These are phyloP conservation scores for Camelina neglecta DNA, from an alignment of 345 rosid genomes.

Conservation along the genomic window DNA sequence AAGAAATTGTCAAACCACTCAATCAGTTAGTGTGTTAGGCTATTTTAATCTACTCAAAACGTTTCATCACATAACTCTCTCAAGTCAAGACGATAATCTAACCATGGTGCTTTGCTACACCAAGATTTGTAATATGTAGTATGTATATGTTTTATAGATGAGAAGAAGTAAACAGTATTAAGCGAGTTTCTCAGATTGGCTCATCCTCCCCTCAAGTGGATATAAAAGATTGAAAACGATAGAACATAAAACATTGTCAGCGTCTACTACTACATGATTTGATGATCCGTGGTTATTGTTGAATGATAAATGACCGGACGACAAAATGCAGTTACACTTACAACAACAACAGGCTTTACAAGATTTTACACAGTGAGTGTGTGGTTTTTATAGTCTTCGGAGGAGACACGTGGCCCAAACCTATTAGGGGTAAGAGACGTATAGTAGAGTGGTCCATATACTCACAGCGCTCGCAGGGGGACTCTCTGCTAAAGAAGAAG, in stretches of 20 bases:
- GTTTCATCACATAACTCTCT: not conserved
- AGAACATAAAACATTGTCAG: constrained; percentile 33
- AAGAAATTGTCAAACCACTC: not conserved
- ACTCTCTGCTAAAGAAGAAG: constrained; percentile 23
- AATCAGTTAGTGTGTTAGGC: not conserved
- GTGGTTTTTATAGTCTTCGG: constrained; percentile 21
- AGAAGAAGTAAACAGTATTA: not conserved
- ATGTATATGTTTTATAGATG: too few relatives aligned
- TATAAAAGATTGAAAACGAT: constrained; percentile 32
- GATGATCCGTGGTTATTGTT: constrained; percentile 25
- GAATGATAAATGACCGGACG: constrained; percentile 40
- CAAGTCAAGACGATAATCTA: too few relatives aligned
- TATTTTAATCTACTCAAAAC: not conserved
- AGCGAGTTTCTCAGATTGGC: not conserved
- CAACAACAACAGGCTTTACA: not conserved
- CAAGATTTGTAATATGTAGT: not conserved
- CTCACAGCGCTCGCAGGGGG: not conserved
- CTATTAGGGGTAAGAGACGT: not conserved
- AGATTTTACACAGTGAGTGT: constrained; percentile 24
- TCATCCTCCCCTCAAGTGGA: constrained; percentile 5
- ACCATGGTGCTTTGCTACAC: not conserved
- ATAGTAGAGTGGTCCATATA: constrained; percentile 35
- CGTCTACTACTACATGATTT: not conserved
- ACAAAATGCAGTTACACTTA: constrained; percentile 24
- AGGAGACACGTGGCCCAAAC: constrained; percentile 37